phyloP scores from a whole-genome alignment of 441 rosid species.

The Jatropha podagrica region DNA sequence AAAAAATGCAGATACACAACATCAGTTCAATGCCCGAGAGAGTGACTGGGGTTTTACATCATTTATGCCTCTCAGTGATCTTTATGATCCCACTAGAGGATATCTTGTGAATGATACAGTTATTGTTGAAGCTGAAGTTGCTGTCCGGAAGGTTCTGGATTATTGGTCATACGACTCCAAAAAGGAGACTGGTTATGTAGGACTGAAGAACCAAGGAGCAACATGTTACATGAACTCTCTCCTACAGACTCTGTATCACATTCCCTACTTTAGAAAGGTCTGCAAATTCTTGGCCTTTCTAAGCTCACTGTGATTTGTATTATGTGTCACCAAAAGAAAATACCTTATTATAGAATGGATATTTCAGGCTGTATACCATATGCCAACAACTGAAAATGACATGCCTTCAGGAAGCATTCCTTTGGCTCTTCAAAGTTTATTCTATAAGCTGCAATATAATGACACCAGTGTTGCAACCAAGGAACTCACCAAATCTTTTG shows the following conservation, averaged over 20 bases:
- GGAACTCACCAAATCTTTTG: conserved; percentile 89
- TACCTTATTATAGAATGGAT: conserved; percentile 20
- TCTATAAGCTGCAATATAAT: conserved; percentile 88
- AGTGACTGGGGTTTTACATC: conserved; percentile 96
- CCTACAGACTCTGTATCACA: conserved; percentile 75
- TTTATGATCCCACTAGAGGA: conserved; percentile 78
- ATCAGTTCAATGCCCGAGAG: conserved; percentile 85
- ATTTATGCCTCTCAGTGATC: conserved; percentile 85
- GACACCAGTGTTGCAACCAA: conserved; percentile 88
- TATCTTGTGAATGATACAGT: conserved; percentile 72
- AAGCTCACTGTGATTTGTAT: conserved; percentile 1
- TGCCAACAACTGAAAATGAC: conserved; percentile 97
- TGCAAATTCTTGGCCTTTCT: conserved; percentile 23
- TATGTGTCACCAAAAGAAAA: conserved; percentile 19
- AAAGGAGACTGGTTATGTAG: conserved; percentile 93
- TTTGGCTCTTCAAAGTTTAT: conserved; percentile 88
- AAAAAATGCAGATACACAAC: conserved; percentile 70
- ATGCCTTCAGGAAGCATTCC: conserved; percentile 87
- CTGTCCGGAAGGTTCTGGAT: conserved; percentile 68
- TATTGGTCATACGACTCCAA: conserved; percentile 91
- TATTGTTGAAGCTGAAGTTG: conserved; percentile 83
- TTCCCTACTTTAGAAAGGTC: conserved; percentile 90
- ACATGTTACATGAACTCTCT: conserved; percentile 95
- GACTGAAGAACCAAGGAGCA: conserved; percentile 94
- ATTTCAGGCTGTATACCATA: conserved; percentile 91